Base-by-base conservation (phyloP, 352 stramenopile species). In the Vaucheria bursata region DNA sequence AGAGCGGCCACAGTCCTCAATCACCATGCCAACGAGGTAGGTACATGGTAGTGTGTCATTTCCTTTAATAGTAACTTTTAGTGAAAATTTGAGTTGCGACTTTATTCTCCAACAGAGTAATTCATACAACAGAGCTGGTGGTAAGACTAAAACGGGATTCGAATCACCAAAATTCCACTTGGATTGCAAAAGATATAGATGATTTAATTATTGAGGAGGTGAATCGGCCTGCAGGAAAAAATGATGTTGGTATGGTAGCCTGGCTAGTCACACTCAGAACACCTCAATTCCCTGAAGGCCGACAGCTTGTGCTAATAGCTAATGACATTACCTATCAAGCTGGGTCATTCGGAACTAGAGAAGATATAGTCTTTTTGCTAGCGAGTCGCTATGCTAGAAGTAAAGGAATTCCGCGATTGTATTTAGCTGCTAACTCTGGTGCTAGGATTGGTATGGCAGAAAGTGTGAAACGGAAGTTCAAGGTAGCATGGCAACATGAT, bases 191-290 rank as follows among this genome's bases (percentile, higher is more conserved):
- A 5, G 65, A 85, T 5, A 29, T 81, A 25, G 66, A 76, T 4
- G 36, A 85, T 71, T 70, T 85, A 36, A 66, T 77, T 53, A 69
- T 87, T 38, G 50, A 77, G 64, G 86, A 94, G 82, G 87, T 91
- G 31, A 84, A 89, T 37, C 89, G 97, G 50, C 86, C 90, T 12
- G 90, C 92, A 37, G 96, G 96, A 67, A 87, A 93, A 74, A 99
- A 99, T 88, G 88, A 97, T 87, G 96, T 99, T 70, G 96, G 95
- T 74, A 99, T 99, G 96, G 95, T 99, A 73, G 97, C 96, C 32
- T 99, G 97, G 97, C 84, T 97, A 74, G 89, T 99, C 74, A 97
- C 90, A 73, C 81, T 99, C 31, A 96, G 95, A 86, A 99, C 97
- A 64, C 75, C 75, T 29, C 95, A 99, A 88, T 98, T 96, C 87